Evolutionary conservation across 208 protist genomes (phyloP), one percentile per base, ranked within the genome.

Genomic region (Angomonas desouzai): DNA sequence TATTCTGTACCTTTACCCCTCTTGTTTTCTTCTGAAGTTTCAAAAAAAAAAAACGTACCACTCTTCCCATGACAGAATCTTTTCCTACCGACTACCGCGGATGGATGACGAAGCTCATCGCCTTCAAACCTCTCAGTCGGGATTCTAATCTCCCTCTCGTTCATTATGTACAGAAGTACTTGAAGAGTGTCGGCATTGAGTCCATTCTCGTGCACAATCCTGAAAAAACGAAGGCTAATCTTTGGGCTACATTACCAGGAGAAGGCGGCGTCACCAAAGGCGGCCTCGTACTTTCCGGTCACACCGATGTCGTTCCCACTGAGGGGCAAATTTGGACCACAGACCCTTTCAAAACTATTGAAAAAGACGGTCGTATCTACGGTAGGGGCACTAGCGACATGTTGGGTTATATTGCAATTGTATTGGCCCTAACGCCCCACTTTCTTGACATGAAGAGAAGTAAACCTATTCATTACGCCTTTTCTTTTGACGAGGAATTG

Each of bases 281-380:
- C 70, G 74, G 83, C 57, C 67, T 87, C 36, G 75, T 82, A 36
- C 40, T 85, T 29, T 81, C 67, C 22, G 83, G 79, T 27, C 75
- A 87, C 74, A 91, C 76, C 4, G 80, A 91, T 58, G 80, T 91
- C 40, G 85, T 91, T 57, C 77, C 85, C 16, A 77, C 85, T 53
- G 76, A 76, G 40, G 85, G 81, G 30, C 85, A 91, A 71, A 68
- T 65, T 75, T 87, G 83, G 75, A 67, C 75, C 70, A 79, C 47
- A 47, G 79, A 85, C 62, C 73, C 83, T 2, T 87, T 86, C 28
- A 62, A 33, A 32, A 43, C 84, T 63, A 32, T 45, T 3, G 56
- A 62, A 34, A 27, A 27, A 64, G 77, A 62, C 56, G 36, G 56
- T 18, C 20, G 27, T 3, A 22, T 49, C 56, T 62, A 62, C 27